Base-by-base conservation (phyloP, 805 yeast genomes). In the Pichia manshurica region DNA sequence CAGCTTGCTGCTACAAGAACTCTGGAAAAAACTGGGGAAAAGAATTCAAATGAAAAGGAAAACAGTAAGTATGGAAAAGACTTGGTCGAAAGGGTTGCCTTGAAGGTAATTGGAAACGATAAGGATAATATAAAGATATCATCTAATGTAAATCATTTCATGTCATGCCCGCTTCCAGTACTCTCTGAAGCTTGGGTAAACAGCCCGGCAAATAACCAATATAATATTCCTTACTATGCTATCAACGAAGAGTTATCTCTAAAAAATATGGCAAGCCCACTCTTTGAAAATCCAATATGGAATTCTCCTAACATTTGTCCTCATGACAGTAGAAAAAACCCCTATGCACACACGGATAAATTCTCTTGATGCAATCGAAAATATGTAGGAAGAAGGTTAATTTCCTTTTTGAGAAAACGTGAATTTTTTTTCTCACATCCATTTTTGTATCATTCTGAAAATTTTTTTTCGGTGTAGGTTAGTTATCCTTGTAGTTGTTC, bases 201-300 rank as follows among this genome's bases (percentile, higher is more conserved):
- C 4, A 6, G 4, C 7, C 20, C 28, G 16, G 17, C 10, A 15
- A 9, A 22, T 9, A 6, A 39, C 13, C 19, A 23, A 4, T 25
- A 23, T 25, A 34, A 34, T 34, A 15, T n/a, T 7, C 37, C 37
- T 7, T 34, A 7, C 12, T 36, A 16, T 20, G 21, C 15, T 20
- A 17, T 36, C 29, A 8, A 38, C 29, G 29, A 25, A 25, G 10
- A 25, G 7, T 25, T 10, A 7, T 25, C 7, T 25, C 29, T 10
- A 25, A 25, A 10, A 15, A 4, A 22, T 15, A 20, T 39, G 42
- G 16, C 31, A 7, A 23, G n/a, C 20, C 36, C 47, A 35, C 19
- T 42, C 8, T 10, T 22, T 42, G 45, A n/a, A 20, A 42, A 22
- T 22, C 39, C 45, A 9, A 32, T 35, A 3, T 43, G 35, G 43